Evolutionary conservation across 2,329 filamentous ascomycete genomes (phyloP), one percentile per base, ranked within the genome.

Genomic region (Graphiopsis chlorocephala): DNA sequence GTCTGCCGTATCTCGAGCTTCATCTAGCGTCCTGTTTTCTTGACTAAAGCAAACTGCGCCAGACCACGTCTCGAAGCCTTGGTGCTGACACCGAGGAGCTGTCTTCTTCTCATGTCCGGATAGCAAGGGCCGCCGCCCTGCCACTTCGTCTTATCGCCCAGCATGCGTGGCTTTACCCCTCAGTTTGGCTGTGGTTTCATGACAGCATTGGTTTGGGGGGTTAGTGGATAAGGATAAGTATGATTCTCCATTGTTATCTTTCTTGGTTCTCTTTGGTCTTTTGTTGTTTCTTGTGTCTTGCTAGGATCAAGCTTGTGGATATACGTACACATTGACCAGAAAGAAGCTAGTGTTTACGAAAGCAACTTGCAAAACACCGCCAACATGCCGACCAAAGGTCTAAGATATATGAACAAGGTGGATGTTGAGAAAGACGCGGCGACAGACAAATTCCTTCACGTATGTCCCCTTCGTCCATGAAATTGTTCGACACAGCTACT

Each of bases 381-480:
- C 67, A 70, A 38, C 33, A 85, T 85, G 82, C 79, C 80, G 56
- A 78, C 78, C 73, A 73, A 80, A 71, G 85, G 79, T 45, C 88
- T 94, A 69, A 86, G 91, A 64, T 91, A 88, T 38, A 88, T 88
- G 20, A 85, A 90, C 64, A 90, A 89, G 75, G 89, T 94, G 50
- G 88, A 89, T 72, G 80, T 93, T 29, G 84, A 91, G 65, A 91
- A 86, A 75, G 88, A 89, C 35, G 90, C 90, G 5, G 81, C 83
- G 38, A 86, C 92, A 68, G 90, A 94, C 74, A 78, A 85, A 2
- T 84, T 72, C 65, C 65, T 70, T 62, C 67, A 71, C 66, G 64
- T 71, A 66, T 58, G 67, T 60, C 11, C 6, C n/a, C 15, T 7
- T 12, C 4, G 8, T 20, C 25, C 6, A 28, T 14, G n/a, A 25